Base-by-base conservation (phyloP, 768 basidiomycete species). In the Pulveroboletus frians region DNA sequence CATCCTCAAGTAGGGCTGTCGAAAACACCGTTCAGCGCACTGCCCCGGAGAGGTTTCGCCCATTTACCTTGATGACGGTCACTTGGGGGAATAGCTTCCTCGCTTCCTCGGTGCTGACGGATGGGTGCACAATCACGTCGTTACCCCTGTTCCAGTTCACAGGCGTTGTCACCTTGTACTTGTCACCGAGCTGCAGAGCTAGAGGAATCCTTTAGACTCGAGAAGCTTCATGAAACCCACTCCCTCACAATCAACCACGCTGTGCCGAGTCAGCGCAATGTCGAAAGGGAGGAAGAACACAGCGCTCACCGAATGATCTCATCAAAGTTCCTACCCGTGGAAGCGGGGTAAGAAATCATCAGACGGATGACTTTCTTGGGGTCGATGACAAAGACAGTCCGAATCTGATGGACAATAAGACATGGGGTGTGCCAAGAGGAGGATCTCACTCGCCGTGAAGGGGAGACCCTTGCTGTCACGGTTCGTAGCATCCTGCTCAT, bases 331-430 rank as follows among this genome's bases (percentile, higher is more conserved):
- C 92, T 88, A 38, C 95, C 96, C 60, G 94, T 93, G 11, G 92
- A 85, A 42, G 95, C 94, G 50, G 96, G 96, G 75, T 98, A 98
- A 23, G 92, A 73, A 56, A 99, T 60, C 14, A 83, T 89, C 60
- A 96, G 73, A 53, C 95, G 88, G 65, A 99, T 96, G 61, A 82
- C 78, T 74, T 96, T 92, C 73, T 91, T 92, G 39, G 96, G 94
- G 73, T 99, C 96, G 62, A 99, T 92, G 56, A 99, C 74, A 71
- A 95, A 99, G 52, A 99, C 96, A 8, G 92, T 96, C 52, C 96
- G 87, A 71, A 99, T 83, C 86, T 90, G 49, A 15, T 30, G 39
- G 21, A 44, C 47, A 39, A 38, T 55, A 32, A 50, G 43, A 13
- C 17, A 5, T 36, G 26, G 13, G 9, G 34, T 34, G 23, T 36